Evolutionary conservation across 306 rosid species (phyloP).

Genomic region (Glycyrrhiza uralensis): DNA sequence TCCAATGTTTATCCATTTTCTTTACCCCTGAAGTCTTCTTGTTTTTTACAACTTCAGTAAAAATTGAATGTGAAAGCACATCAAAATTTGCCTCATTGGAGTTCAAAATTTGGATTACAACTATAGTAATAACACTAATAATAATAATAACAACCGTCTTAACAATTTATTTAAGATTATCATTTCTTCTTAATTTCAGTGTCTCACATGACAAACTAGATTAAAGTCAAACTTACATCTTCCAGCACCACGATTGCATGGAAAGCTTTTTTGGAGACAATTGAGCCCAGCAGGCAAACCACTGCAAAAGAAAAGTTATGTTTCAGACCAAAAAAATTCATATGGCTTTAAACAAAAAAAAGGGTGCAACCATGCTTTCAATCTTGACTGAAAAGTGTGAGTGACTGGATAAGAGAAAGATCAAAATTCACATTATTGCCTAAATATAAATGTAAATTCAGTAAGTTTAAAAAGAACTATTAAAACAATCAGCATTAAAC

Average conservation of each 20-base stretch:
- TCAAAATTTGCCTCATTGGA: too few species aligned
- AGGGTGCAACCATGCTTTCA: background rate
- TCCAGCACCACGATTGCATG: constrained; percentile 56
- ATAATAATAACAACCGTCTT: background rate
- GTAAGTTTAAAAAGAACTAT: background rate
- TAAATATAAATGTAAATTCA: background rate
- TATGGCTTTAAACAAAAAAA: background rate
- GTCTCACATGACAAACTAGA: background rate
- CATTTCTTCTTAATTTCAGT: background rate
- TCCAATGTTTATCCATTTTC: too few species aligned
- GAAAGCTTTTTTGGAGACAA: constrained; percentile 68
- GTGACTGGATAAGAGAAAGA: background rate
- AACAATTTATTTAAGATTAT: background rate
- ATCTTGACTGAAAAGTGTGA: background rate
- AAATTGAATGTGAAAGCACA: too few species aligned
- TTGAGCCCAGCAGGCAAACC: constrained; percentile 58
- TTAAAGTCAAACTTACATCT: constrained; percentile 50
- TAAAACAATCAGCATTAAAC: background rate
- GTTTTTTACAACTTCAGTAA: too few species aligned
- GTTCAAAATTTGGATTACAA: too few species aligned
- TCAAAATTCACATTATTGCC: background rate
- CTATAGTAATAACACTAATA: background rate
- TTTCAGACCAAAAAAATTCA: background rate
- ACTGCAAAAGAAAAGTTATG: constrained; percentile 36
- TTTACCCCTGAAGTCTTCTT: too few species aligned